Evolutionary conservation across 768 basidiomycete species (phyloP).

Genomic region (Trametes meyenii): DNA sequence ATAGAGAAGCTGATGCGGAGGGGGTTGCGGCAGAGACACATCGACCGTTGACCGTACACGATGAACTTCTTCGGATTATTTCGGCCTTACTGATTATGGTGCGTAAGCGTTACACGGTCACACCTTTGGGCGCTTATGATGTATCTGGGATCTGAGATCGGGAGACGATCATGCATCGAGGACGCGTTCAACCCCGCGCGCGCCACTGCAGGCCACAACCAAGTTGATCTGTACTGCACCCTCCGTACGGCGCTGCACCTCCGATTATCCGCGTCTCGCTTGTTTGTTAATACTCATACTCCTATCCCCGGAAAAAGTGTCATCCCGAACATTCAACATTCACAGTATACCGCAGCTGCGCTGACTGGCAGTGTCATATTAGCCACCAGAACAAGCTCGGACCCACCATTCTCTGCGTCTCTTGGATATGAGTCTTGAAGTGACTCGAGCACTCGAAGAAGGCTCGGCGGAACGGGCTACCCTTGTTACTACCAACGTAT

Average conservation of each 20-base stretch:
- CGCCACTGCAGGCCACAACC: neutral
- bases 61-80: too few relatives aligned
- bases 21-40: too few relatives aligned
- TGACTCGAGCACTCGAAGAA: neutral
- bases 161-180: neutral
- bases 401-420: neutral
- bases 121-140: neutral
- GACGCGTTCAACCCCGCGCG: conserved; percentile 5
- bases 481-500: conserved; percentile 2
- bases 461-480: neutral
- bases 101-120: neutral
- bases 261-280: neutral
- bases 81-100: neutral
- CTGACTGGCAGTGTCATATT: neutral
- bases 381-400: neutral
- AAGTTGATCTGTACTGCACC: neutral
- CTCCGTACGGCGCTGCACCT: neutral
- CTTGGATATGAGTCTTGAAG: neutral
- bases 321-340: neutral
- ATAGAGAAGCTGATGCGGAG: too few relatives aligned
- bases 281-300: neutral
- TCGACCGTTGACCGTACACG: too few relatives aligned
- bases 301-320: too few relatives aligned
- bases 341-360: too few relatives aligned
- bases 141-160: conserved; percentile 10